These are phyloP conservation scores for Fraxinus excelsior DNA, from an alignment of 257 asterid genomes.

Conservation along the genomic window DNA sequence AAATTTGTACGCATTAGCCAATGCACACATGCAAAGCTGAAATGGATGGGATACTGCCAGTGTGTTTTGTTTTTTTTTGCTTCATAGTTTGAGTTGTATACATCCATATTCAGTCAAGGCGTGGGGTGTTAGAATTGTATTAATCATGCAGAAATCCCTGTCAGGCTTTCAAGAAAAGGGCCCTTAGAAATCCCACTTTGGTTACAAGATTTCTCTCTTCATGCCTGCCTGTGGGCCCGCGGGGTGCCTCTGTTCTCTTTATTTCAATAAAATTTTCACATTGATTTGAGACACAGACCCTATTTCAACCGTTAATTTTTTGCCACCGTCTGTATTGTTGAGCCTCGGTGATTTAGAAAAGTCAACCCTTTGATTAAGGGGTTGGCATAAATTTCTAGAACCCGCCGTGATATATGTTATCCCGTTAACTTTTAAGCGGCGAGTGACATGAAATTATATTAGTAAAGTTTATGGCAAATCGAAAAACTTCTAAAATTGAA, in stretches of 20 bases:
- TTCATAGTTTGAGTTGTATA: slow-evolving; percentile 40
- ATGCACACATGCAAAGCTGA: slow-evolving; percentile 49
- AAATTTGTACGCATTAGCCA: slow-evolving; percentile 36
- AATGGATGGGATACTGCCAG: slow-evolving; percentile 47
- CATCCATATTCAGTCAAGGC: slow-evolving; percentile 38
- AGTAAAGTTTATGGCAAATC: not conserved
- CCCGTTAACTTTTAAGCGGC: not conserved
- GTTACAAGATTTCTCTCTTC: slow-evolving; percentile 34
- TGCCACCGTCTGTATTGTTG: not conserved
- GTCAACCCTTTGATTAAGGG: not conserved
- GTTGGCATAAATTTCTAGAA: not conserved
- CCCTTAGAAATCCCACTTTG: slow-evolving; percentile 30
- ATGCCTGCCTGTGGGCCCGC: slow-evolving; percentile 19
- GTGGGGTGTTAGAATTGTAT: not conserved
- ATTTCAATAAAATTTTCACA: not conserved
- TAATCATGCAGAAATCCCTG: slow-evolving; percentile 43
- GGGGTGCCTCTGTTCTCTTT: slow-evolving; percentile 11
- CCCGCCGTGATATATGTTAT: not conserved
- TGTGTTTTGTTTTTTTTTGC: slow-evolving; percentile 10
- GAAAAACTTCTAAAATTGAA: not conserved
- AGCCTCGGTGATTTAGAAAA: not conserved
- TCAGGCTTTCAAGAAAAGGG: slow-evolving; percentile 35
- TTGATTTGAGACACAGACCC: not conserved
- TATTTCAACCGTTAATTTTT: not conserved
- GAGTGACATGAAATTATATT: not conserved